Conservation (phyloP, 2,329 filamentous ascomycete species). For the Trichoderma sp. region DNA sequence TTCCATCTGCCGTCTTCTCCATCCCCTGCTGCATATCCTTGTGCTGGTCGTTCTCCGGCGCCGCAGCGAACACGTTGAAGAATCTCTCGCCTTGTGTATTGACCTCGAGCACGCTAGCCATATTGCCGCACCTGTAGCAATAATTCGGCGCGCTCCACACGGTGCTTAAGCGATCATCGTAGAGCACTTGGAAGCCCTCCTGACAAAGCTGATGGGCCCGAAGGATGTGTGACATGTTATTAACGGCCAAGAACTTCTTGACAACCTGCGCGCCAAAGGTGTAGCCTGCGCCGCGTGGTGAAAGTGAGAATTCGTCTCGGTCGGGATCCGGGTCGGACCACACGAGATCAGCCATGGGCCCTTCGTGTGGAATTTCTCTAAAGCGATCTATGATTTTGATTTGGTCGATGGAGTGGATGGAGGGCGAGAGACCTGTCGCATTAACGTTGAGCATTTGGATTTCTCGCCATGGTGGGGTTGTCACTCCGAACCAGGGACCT, state of each 20-base stretch:
- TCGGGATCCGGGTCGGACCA: slow-evolving; percentile 99
- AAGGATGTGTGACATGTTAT: slow-evolving; percentile 95
- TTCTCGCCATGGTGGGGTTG: not conserved
- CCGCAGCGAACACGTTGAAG: slow-evolving; percentile 97
- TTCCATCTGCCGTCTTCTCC: slow-evolving; percentile 66
- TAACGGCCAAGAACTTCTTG: slow-evolving; percentile 96
- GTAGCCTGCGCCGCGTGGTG: slow-evolving; percentile 89
- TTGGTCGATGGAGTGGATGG: slow-evolving; percentile 97
- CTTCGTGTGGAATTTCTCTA: slow-evolving; percentile 96
- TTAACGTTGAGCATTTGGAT: not conserved
- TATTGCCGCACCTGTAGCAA: slow-evolving; percentile 92
- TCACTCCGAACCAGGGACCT: slow-evolving; percentile 27
- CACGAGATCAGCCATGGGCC: slow-evolving; percentile 98
- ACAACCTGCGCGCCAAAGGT: slow-evolving; percentile 98
- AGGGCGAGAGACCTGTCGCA: slow-evolving; percentile 67
- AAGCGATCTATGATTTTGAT: slow-evolving; percentile 99
- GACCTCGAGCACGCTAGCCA: slow-evolving; percentile 95
- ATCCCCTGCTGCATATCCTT: slow-evolving; percentile 77
- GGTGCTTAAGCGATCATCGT: slow-evolving; percentile 89
- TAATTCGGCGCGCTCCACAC: slow-evolving; percentile 98
- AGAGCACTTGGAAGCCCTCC: slow-evolving; percentile 95
- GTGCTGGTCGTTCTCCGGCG: slow-evolving; percentile 90
- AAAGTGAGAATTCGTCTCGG: slow-evolving; percentile 92
- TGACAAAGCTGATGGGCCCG: slow-evolving; percentile 98
- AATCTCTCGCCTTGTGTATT: slow-evolving; percentile 88